phyloP scores from a whole-genome alignment of 176 grass and related monocot genomes.

The Phoenix dactylifera region DNA sequence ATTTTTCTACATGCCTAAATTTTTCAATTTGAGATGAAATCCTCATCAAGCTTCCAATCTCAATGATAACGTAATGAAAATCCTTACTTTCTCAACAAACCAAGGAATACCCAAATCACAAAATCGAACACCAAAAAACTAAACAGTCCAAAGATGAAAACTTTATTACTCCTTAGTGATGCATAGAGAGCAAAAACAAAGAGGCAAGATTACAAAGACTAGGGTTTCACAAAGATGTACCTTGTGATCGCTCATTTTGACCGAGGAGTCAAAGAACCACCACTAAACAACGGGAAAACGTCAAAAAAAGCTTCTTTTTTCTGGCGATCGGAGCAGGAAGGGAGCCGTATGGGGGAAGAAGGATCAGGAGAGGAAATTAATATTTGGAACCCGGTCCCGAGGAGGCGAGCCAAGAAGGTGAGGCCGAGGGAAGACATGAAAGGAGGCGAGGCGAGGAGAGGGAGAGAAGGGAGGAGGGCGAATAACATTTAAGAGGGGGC shows the following conservation, averaged over 20 bases:
- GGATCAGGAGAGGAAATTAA: background rate
- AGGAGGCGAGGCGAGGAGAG: background rate
- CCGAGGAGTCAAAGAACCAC: background rate
- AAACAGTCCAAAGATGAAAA: no score
- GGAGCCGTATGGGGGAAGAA: background rate
- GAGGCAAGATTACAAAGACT: no score
- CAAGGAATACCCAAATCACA: no score
- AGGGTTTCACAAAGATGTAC: no score
- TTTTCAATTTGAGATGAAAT: no score
- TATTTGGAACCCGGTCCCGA: slow-evolving; percentile 1
- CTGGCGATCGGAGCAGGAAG: slow-evolving; percentile 4
- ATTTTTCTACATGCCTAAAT: no score
- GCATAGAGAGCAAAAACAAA: no score
- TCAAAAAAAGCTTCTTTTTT: slow-evolving; percentile 6
- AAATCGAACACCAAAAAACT: no score
- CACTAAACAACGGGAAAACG: background rate
- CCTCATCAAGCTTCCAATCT: no score
- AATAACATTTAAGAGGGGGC: background rate
- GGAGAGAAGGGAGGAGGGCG: background rate
- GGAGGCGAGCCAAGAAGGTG: background rate
- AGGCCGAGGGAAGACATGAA: slow-evolving; percentile 9
- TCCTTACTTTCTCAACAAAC: no score
- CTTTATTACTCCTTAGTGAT: no score
- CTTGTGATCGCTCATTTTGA: background rate
- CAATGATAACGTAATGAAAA: no score